phyloP scores from a whole-genome alignment of 139 green algal genomes.

The Dunaliella sp. region DNA sequence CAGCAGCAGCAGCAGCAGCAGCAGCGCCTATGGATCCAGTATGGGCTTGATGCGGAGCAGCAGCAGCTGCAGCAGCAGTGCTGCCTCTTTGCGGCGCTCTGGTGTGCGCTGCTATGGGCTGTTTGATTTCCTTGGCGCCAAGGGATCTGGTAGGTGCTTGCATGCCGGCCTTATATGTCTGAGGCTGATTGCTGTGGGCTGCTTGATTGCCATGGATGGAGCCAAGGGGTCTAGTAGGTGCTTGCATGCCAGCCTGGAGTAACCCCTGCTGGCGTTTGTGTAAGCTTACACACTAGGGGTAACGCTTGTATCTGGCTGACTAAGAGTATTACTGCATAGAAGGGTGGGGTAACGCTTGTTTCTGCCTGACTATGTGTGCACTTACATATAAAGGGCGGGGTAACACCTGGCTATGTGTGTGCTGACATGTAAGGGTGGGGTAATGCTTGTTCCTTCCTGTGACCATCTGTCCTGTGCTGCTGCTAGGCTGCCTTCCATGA shows the following conservation, averaged over 20 bases:
- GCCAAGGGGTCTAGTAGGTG: neutral
- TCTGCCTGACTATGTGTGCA: too few relatives aligned
- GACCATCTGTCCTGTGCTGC: too few relatives aligned
- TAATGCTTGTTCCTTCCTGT: too few relatives aligned
- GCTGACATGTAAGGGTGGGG: too few relatives aligned
- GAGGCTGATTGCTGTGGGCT: neutral
- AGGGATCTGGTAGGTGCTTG: neutral
- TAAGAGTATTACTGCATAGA: neutral
- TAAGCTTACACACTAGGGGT: too few relatives aligned
- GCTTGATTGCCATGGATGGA: neutral
- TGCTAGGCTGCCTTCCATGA: too few relatives aligned
- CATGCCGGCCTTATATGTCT: neutral
- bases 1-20: neutral
- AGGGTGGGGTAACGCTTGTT: too few relatives aligned
- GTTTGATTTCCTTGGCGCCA: neutral
- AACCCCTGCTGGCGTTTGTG: too few relatives aligned
- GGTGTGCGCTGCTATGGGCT: neutral
- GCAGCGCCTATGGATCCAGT: neutral
- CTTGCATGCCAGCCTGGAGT: too few relatives aligned
- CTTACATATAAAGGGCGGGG: too few relatives aligned
- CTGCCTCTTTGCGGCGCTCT: too few relatives aligned
- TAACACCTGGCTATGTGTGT: too few relatives aligned
- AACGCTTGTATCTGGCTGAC: neutral
- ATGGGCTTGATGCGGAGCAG: neutral
- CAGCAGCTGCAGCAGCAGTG: neutral